These are phyloP conservation scores for Pythium aquatile DNA, from an alignment of 352 stramenopile genomes.

Conservation along the genomic window DNA sequence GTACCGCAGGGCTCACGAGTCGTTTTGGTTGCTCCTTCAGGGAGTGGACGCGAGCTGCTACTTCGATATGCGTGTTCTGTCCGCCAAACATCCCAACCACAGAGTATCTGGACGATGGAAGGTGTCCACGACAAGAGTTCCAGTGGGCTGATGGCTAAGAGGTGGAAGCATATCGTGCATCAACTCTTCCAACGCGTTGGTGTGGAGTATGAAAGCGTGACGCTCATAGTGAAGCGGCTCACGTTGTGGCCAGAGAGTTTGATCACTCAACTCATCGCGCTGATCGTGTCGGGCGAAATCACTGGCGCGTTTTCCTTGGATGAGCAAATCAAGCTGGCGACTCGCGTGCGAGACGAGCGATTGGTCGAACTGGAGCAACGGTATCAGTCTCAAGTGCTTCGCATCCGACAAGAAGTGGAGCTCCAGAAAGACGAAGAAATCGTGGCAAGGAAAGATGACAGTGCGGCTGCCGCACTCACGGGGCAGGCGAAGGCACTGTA, in stretches of 20 bases:
- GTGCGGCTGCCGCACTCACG: slow-evolving; percentile 3
- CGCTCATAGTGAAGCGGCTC: slow-evolving; percentile 52
- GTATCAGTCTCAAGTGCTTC: slow-evolving; percentile 30
- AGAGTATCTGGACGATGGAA: slow-evolving; percentile 32
- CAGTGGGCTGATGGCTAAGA: slow-evolving; percentile 11
- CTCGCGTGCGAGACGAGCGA: slow-evolving; percentile 57
- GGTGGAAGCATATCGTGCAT: slow-evolving; percentile 46
- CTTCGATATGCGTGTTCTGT: slow-evolving; percentile 37
- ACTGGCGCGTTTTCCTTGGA: slow-evolving; percentile 53
- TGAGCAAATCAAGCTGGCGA: slow-evolving; percentile 66
- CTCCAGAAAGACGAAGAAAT: slow-evolving; percentile 36
- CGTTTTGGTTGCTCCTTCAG: slow-evolving; percentile 31
- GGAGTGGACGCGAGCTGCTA: slow-evolving; percentile 38
- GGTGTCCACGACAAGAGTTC: slow-evolving; percentile 22
- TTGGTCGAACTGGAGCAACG: slow-evolving; percentile 49
- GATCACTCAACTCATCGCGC: slow-evolving; percentile 41
- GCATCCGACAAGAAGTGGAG: slow-evolving; percentile 37
- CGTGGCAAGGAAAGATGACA: slow-evolving; percentile 12
- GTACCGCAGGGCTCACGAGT: slow-evolving; percentile 36
- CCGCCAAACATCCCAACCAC: slow-evolving; percentile 17
- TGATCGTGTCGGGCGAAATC: slow-evolving; percentile 63
- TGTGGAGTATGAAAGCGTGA: slow-evolving; percentile 52
- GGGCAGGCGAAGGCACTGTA: slow-evolving; percentile 31
- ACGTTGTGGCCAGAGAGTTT: slow-evolving; percentile 37
- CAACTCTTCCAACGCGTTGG: slow-evolving; percentile 57